These are phyloP conservation scores for Eragrostis tef DNA, from an alignment of 202 grass and related monocot genomes.

Conservation along the genomic window DNA sequence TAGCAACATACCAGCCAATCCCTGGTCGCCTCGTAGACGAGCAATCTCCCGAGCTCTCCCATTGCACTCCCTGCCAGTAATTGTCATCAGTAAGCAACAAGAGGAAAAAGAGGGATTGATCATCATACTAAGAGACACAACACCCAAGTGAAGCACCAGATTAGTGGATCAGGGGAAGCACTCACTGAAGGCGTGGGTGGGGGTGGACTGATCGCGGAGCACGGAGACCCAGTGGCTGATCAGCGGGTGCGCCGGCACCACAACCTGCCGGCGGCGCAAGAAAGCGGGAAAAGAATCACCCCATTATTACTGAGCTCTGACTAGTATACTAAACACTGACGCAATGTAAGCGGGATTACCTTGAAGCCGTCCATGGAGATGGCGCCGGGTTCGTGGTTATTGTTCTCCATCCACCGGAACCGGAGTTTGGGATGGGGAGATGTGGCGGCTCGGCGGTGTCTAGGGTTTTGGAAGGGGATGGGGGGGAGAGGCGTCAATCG, in stretches of 20 bases:
- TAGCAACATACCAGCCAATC: slow-evolving; percentile 66
- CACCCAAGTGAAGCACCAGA: neutral
- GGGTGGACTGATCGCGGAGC: slow-evolving; percentile 62
- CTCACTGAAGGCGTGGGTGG: slow-evolving; percentile 67
- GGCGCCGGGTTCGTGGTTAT: neutral
- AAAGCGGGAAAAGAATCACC: neutral
- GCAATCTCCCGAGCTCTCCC: slow-evolving; percentile 77
- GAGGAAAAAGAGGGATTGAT: neutral
- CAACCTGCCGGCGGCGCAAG: slow-evolving; percentile 43
- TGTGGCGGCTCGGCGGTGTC: neutral
- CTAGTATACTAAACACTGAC: neutral
- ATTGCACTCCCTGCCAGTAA: slow-evolving; percentile 54
- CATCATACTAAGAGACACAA: neutral
- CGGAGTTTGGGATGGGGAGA: neutral
- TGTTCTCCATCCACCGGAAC: slow-evolving; percentile 18
- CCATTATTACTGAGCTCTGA: neutral
- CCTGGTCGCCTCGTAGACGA: slow-evolving; percentile 71
- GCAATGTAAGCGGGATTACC: neutral
- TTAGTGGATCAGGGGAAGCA: neutral
- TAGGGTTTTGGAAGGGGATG: slow-evolving; percentile 6
- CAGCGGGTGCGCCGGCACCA: slow-evolving; percentile 66
- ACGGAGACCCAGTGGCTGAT: slow-evolving; percentile 81
- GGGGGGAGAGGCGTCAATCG: neutral
- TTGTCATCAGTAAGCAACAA: neutral
- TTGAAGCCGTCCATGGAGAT: slow-evolving; percentile 8